Evolutionary conservation across 352 stramenopile species (phyloP).

Genomic region (Phytopythium cucurbitacearum): DNA sequence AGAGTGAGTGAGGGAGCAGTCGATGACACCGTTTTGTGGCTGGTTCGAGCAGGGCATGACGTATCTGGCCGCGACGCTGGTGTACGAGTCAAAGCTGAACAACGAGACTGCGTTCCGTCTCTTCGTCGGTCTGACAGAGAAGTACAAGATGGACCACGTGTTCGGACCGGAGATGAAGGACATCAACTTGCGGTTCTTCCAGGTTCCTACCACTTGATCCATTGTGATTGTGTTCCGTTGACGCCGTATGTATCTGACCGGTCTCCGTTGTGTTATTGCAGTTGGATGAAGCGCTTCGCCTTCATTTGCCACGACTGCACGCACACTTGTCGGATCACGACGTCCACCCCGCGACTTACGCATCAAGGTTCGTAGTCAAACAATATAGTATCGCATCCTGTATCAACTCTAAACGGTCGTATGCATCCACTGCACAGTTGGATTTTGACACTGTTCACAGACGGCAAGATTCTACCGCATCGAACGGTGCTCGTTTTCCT

Average conservation of each 20-base stretch:
- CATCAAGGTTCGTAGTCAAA: conserved; percentile 23
- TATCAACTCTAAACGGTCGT: neutral
- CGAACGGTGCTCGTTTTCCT: conserved; percentile 33
- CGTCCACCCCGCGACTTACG: conserved; percentile 45
- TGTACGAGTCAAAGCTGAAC: conserved; percentile 43
- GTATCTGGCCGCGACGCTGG: conserved; percentile 30
- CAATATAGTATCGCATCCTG: neutral
- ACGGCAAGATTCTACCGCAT: conserved; percentile 35
- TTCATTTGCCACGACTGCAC: conserved; percentile 34
- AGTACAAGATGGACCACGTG: conserved; percentile 41
- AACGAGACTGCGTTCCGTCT: conserved; percentile 42
- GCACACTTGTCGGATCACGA: conserved; percentile 35
- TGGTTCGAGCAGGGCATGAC: conserved; percentile 33
- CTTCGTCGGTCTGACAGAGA: conserved; percentile 46
- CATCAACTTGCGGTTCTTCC: conserved; percentile 46
- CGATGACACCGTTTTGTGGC: neutral
- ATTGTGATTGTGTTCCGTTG: neutral
- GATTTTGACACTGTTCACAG: conserved; percentile 52
- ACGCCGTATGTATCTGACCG: neutral
- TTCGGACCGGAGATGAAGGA: conserved; percentile 49
- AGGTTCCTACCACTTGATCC: conserved; percentile 6
- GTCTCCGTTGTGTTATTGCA: conserved; percentile 1
- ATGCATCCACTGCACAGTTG: conserved; percentile 15
- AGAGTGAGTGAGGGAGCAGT: too few species aligned
- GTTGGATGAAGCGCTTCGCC: conserved; percentile 34